Evolutionary conservation across 495 filamentous ascomycete genomes (phyloP).

Genomic region (Neurospora discreta): DNA sequence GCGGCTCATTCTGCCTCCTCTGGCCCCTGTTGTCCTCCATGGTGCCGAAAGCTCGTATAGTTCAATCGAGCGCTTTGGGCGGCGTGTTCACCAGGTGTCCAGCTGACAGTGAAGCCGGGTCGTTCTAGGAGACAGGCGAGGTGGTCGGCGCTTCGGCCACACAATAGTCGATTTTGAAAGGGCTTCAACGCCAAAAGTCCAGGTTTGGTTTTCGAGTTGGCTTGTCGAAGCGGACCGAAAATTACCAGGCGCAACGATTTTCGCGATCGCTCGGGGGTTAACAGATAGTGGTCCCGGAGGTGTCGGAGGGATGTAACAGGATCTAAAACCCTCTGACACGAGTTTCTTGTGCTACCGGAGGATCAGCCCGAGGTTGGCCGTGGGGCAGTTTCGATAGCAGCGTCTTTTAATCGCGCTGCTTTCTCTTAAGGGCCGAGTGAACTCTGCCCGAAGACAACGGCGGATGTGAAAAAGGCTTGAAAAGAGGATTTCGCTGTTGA

Average conservation of each 20-base stretch:
- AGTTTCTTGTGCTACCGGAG: constrained; percentile 5
- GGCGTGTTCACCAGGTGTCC: constrained; percentile 39
- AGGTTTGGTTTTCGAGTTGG: neutral
- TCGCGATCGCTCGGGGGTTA: neutral
- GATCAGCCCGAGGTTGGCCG: neutral
- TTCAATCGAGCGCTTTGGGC: constrained; percentile 30
- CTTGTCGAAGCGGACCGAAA: constrained; percentile 1
- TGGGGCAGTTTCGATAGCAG: neutral
- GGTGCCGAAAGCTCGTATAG: constrained; percentile 22
- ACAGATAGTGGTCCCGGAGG: neutral
- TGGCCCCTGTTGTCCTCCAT: constrained; percentile 63
- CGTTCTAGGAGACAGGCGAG: constrained; percentile 47
- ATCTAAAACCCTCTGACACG: constrained; percentile 1
- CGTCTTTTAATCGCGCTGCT: neutral
- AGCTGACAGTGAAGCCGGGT: constrained; percentile 47
- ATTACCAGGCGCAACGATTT: neutral
- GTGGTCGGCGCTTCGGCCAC: constrained; percentile 29
- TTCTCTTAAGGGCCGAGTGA: neutral
- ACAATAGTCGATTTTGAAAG: constrained; percentile 19
- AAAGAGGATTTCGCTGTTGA: neutral
- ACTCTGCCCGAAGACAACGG: neutral
- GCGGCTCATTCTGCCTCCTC: constrained; percentile 60
- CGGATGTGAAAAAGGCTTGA: neutral
- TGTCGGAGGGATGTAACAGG: neutral
- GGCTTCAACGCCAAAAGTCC: constrained; percentile 6